Evolutionary conservation across 2,329 filamentous ascomycete genomes (phyloP).

Genomic region (Cryphonectria nitschkei): DNA sequence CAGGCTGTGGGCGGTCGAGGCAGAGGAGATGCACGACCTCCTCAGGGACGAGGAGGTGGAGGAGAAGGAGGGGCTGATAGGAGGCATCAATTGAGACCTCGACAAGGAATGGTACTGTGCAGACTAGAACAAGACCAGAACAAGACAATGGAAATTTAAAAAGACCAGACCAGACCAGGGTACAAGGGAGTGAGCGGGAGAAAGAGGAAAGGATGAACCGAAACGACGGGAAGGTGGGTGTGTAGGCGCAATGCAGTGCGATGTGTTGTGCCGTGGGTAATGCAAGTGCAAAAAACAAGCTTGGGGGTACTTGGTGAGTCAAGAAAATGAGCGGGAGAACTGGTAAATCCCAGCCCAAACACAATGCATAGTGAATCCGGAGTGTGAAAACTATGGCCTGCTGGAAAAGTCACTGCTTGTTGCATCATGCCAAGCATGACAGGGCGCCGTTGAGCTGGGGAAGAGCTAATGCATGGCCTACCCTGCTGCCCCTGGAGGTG

Average conservation of each 20-base stretch:
- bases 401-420: background rate
- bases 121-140: slow-evolving; percentile 1
- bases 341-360: background rate
- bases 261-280: slow-evolving; percentile 5
- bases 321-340: slow-evolving; percentile 4
- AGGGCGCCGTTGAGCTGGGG: background rate
- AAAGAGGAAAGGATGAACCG: slow-evolving; percentile 3
- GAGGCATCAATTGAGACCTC: slow-evolving; percentile 28
- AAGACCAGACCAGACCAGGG: background rate
- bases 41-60: slow-evolving; percentile 20
- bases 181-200: background rate
- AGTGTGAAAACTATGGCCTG: background rate
- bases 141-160: slow-evolving; percentile 10
- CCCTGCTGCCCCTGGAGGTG: background rate
- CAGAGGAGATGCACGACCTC: slow-evolving; percentile 15
- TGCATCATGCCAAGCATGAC: background rate
- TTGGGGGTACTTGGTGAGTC: background rate
- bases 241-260: slow-evolving; percentile 20
- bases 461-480: slow-evolving; percentile 2
- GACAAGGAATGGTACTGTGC: slow-evolving; percentile 7
- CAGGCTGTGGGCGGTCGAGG: background rate
- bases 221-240: slow-evolving; percentile 22
- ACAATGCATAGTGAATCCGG: background rate
- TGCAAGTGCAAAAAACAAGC: slow-evolving; percentile 7
- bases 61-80: slow-evolving; percentile 27